These are phyloP conservation scores for Fusarium pseudoanthophilum DNA, from an alignment of 2,329 filamentous ascomycete species.

Conservation along the genomic window DNA sequence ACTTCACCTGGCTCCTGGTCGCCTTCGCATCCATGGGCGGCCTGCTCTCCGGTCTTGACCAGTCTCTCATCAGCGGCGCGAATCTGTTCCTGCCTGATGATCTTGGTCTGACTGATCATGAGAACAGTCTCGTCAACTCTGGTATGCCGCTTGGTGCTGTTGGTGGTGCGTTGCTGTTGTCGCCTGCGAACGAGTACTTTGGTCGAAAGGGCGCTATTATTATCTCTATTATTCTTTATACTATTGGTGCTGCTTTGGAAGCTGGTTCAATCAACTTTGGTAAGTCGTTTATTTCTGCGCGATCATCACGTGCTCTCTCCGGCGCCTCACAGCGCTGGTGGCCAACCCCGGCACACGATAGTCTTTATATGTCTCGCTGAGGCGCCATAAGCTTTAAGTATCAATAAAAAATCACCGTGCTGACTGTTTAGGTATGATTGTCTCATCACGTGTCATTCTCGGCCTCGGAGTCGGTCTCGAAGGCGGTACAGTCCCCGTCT, in stretches of 20 bases:
- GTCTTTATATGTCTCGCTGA: too few species aligned
- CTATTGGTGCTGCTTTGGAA: conserved; percentile 74
- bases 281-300: conserved; percentile 13
- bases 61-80: conserved; percentile 77
- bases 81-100: conserved; percentile 73
- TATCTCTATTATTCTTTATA: conserved; percentile 75
- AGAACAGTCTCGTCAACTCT: conserved; percentile 75
- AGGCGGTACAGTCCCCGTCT: conserved; percentile 78
- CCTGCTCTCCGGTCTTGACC: conserved; percentile 76
- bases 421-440: conserved; percentile 66
- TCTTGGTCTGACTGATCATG: conserved; percentile 62
- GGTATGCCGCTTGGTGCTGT: conserved; percentile 79
- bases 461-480: conserved; percentile 78
- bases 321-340: too few species aligned
- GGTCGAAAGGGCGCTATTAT: conserved; percentile 76
- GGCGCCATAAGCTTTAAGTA: too few species aligned
- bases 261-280: conserved; percentile 74
- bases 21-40: conserved; percentile 81
- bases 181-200: conserved; percentile 73
- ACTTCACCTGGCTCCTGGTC: conserved; percentile 75
- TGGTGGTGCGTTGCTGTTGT: conserved; percentile 73
- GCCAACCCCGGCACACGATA: too few species aligned
- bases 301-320: background rate
- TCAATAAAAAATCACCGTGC: background rate
- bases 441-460: conserved; percentile 73